These are phyloP conservation scores for Neltuma alba DNA, from an alignment of 306 rosid species.

Conservation along the genomic window DNA sequence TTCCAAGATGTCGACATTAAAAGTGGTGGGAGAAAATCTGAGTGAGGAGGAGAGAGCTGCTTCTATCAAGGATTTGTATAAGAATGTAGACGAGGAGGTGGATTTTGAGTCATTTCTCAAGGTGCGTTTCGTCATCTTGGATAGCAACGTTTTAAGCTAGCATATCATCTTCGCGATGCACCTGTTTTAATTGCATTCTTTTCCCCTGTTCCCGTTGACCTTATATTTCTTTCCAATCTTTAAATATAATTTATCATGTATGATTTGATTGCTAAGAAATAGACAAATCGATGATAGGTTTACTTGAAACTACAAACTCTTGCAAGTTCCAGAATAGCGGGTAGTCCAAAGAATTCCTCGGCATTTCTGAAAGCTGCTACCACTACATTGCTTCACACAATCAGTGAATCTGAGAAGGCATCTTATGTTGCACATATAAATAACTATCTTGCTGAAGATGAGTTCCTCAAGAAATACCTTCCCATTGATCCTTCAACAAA, in stretches of 20 bases:
- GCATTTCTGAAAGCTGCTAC: conserved; percentile 96
- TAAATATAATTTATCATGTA: conserved; percentile 20
- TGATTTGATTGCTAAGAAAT: neutral
- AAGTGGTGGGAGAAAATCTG: conserved; percentile 85
- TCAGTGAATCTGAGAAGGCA: conserved; percentile 96
- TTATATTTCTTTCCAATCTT: conserved; percentile 2
- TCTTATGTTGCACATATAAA: conserved; percentile 94
- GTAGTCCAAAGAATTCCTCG: conserved; percentile 75
- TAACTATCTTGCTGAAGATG: conserved; percentile 80
- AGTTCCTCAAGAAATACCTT: conserved; percentile 74
- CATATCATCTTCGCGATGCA: conserved; percentile 23
- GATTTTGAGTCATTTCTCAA: conserved; percentile 91
- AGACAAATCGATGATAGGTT: conserved; percentile 52
- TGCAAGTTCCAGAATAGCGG: conserved; percentile 73
- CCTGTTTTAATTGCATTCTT: neutral
- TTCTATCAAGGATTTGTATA: conserved; percentile 64
- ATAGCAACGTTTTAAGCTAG: conserved; percentile 23
- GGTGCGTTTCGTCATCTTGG: conserved; percentile 48
- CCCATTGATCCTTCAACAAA: conserved; percentile 90
- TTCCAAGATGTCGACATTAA: conserved; percentile 83
- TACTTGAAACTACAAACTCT: conserved; percentile 81
- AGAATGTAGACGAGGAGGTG: conserved; percentile 72
- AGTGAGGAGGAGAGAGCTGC: conserved; percentile 91
- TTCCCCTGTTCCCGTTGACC: neutral
- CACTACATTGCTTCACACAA: conserved; percentile 96